These are phyloP conservation scores for Aspergillus sergii DNA, from an alignment of 2,329 filamentous ascomycete genomes.

Conservation along the genomic window DNA sequence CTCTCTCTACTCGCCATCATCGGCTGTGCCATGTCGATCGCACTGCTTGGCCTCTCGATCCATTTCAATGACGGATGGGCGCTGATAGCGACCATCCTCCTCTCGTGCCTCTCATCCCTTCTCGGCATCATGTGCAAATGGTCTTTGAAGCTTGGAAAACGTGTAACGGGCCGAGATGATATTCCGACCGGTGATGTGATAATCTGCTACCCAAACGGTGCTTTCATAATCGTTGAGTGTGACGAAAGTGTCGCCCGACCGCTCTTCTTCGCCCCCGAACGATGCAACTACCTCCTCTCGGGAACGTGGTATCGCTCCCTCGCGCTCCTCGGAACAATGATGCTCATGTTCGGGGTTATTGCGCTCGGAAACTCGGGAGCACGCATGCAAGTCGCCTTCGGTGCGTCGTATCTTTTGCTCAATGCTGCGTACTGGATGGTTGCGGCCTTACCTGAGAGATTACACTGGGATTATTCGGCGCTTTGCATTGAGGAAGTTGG, in stretches of 20 bases:
- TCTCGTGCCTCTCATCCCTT: conserved; percentile 3
- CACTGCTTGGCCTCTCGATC: conserved; percentile 7
- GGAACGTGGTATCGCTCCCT: conserved; percentile 52
- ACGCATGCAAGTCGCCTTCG: conserved; percentile 61
- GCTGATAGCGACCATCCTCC: conserved; percentile 5
- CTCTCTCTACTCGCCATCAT: conserved; percentile 3
- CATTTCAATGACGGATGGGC: conserved; percentile 10
- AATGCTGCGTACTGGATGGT: conserved; percentile 63
- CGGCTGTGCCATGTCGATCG: conserved; percentile 8
- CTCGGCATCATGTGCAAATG: conserved; percentile 38
- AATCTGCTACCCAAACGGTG: conserved; percentile 62
- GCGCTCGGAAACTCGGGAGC: conserved; percentile 65
- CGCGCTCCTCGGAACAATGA: conserved; percentile 59
- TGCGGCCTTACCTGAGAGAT: conserved; percentile 51
- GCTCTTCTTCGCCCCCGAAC: conserved; percentile 62
- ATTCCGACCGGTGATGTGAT: conserved; percentile 62
- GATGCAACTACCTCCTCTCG: conserved; percentile 58
- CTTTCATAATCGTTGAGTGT: conserved; percentile 60
- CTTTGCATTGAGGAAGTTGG: not conserved
- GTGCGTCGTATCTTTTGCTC: conserved; percentile 58
- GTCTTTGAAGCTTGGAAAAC: conserved; percentile 58
- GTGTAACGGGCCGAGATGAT: conserved; percentile 46
- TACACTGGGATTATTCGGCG: conserved; percentile 57
- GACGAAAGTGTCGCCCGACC: conserved; percentile 64
- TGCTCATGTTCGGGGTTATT: conserved; percentile 65